Percentiles rank a stretch among this genome's conserved stretches.
Evolutionary conservation across 1,284 basidiomycete genomes (phyloP).

Genomic region (Phlebopus sp.): DNA sequence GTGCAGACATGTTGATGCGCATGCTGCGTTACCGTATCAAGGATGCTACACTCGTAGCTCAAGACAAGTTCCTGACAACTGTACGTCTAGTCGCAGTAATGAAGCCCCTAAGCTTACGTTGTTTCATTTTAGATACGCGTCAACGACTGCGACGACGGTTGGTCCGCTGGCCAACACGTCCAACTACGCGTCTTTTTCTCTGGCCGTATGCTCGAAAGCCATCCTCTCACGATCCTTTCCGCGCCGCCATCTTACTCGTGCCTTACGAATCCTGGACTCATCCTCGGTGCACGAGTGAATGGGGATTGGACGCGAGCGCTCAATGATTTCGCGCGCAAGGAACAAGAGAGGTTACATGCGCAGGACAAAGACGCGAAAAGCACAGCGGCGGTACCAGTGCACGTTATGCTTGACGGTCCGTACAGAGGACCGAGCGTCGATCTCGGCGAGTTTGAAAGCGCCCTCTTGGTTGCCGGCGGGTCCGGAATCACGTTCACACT

Average conservation of each 20-base stretch:
- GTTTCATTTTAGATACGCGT: slow-evolving; percentile 57
- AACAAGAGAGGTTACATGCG: slow-evolving; percentile 12
- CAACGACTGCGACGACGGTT: slow-evolving; percentile 67
- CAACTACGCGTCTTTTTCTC: slow-evolving; percentile 69
- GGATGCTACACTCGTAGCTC: slow-evolving; percentile 64
- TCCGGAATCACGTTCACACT: slow-evolving; percentile 54
- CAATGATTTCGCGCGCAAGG: slow-evolving; percentile 44
- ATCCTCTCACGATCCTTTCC: slow-evolving; percentile 74
- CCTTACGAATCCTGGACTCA: slow-evolving; percentile 38
- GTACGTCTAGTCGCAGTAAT: slow-evolving; percentile 36
- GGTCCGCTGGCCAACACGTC: slow-evolving; percentile 78
- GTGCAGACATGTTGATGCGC: slow-evolving; percentile 70
- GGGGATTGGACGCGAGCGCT: slow-evolving; percentile 70
- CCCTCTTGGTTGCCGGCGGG: slow-evolving; percentile 53
- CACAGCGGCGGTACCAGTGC: slow-evolving; percentile 33
- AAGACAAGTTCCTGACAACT: slow-evolving; percentile 66
- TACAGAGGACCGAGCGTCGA: slow-evolving; percentile 55
- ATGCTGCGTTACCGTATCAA: slow-evolving; percentile 69
- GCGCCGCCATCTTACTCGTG: slow-evolving; percentile 61
- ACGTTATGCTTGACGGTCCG: slow-evolving; percentile 58
- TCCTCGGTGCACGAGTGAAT: slow-evolving; percentile 55
- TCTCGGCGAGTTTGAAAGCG: slow-evolving; percentile 48
- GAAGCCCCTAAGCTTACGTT: not conserved
- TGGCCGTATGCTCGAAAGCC: slow-evolving; percentile 69
- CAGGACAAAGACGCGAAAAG: slow-evolving; percentile 13